Base-by-base conservation (phyloP, 192 early-diverging fungal species). In the Coemansia sp. region DNA sequence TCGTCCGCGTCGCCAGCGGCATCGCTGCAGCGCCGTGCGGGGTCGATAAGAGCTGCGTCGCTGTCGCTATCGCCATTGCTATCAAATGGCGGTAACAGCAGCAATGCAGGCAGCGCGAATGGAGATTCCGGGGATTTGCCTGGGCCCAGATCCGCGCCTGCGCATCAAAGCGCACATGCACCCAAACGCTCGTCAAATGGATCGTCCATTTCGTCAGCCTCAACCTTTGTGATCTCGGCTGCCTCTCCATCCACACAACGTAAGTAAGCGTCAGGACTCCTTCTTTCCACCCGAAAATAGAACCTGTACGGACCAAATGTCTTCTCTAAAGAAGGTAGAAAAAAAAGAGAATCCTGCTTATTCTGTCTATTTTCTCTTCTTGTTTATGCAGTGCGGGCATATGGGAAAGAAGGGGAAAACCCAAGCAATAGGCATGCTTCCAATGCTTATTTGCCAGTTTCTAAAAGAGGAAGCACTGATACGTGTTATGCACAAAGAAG, bases 101-200 rank as follows among this genome's bases (percentile, higher is more conserved):
- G 51, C 8, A 22, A 54, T 25, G 51, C 7, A 16, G 38, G 13
- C 38, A 25, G 66, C 39, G 45, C 55, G 14, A 49, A 22, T 16
- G 32, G 55, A 59, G 25, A 41, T 11, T 38, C 17, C 25, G 37
- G n/a, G 13, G 70, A 72, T 60, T 54, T 46, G 37, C 42, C 58
- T 42, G 46, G 20, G 48, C 70, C 59, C 11, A 58, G 64, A 66
- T 72, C 70, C 43, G 63, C 63, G 64, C 40, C 70, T 38, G 56
- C 53, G 22, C 19, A 37, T 50, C 66, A 46, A 59, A 19, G 56
- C 45, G 25, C 56, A 46, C 45, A 41, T 14, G 74, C 41, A 48
- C 63, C 70, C 22, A 73, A 71, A 46, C 69, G 76, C 61, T 55
- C 64, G 44, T 79, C 76, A 37, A 51, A 69, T 42, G 64, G 64